A percentile compares a stretch with the other conserved stretches of the same genome.
These are phyloP conservation scores for Paramecium octaurelia DNA, from an alignment of 73 alveolate genomes.

Conservation along the genomic window DNA sequence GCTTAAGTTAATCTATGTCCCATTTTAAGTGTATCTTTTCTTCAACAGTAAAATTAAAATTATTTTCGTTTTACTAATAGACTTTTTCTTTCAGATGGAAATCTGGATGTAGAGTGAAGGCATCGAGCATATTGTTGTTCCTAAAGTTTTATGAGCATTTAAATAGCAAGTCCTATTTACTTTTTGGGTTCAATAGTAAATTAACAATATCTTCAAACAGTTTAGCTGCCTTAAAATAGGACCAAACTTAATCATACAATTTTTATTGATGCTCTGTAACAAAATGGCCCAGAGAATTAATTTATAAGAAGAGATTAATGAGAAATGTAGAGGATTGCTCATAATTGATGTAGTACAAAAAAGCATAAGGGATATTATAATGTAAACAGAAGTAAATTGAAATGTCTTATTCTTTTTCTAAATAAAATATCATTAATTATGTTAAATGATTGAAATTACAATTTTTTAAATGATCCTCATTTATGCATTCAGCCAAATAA, in stretches of 20 bases:
- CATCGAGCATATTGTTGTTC: not conserved
- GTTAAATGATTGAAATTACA: constrained; percentile 24
- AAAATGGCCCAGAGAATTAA: not conserved
- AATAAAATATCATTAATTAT: not conserved
- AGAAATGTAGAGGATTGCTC: constrained; percentile 17
- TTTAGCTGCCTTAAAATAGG: not conserved
- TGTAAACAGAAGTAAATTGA: not conserved
- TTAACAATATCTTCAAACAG: not conserved
- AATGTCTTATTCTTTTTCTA: constrained; percentile 30
- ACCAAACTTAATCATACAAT: not conserved
- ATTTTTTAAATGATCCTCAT: not conserved
- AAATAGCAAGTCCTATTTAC: not conserved
- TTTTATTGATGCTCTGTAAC: not conserved
- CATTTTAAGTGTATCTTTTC: not conserved
- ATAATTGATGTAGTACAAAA: not conserved
- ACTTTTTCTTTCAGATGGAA: not conserved
- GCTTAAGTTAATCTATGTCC: constrained; percentile 4
- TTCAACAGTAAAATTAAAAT: not conserved
- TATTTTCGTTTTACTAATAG: not conserved
- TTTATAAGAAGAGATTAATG: not conserved
- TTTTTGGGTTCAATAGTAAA: not conserved
- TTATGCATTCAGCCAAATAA: not conserved
- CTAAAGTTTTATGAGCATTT: constrained; percentile 8
- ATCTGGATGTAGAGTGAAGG: constrained; percentile 25
- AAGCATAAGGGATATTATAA: constrained; percentile 21